phyloP scores from a whole-genome alignment of 1,139 yeast species.

The Pichia terricola region DNA sequence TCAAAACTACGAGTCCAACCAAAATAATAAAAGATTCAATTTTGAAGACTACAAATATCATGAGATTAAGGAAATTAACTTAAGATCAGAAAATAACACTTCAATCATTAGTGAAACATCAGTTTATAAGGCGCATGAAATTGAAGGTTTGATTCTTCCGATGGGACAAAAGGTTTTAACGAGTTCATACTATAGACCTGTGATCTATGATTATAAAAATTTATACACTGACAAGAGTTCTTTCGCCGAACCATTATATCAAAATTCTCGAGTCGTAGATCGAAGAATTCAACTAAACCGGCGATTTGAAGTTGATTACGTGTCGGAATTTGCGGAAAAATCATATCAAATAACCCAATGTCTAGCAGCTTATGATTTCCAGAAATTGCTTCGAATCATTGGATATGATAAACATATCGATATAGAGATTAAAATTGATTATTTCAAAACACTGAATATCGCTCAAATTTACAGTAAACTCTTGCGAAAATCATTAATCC shows the following conservation, averaged over 20 bases:
- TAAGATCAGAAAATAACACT: neutral
- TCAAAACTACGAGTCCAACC: neutral
- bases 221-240: too few relatives aligned
- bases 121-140: slow-evolving; percentile 1
- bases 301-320: neutral
- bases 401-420: slow-evolving; percentile 1
- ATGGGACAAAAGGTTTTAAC: neutral
- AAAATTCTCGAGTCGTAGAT: neutral
- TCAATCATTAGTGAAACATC: neutral
- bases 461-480: slow-evolving; percentile 4
- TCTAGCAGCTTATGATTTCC: neutral
- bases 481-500: slow-evolving; percentile 2
- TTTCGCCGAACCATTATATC: neutral
- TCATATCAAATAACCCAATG: neutral
- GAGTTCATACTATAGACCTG: neutral
- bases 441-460: neutral
- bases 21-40: neutral
- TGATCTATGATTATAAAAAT: neutral
- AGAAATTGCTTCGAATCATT: neutral
- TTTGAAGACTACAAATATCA: neutral
- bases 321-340: neutral
- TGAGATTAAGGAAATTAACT: neutral
- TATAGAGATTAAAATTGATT: neutral
- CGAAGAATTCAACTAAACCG: neutral
- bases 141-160: slow-evolving; percentile 1